Evolutionary conservation across 208 protist species (phyloP), one percentile per base, ranked within the genome.

Genomic region (Wallacemonas rigidus): DNA sequence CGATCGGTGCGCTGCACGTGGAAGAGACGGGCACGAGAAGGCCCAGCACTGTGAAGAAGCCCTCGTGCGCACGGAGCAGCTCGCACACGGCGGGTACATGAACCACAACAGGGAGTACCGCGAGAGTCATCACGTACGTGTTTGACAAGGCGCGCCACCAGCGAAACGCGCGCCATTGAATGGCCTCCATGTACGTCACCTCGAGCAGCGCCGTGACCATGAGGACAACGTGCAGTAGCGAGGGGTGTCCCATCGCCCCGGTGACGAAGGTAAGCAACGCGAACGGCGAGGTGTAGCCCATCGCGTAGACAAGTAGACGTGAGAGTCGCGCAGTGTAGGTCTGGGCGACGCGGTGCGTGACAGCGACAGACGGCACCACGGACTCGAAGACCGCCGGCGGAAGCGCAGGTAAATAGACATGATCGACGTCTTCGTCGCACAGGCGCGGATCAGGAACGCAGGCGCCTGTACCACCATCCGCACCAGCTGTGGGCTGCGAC

Each of bases 201-300:
- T 76, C 72, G 67, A 86, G 12, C 60, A 86, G 40, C 3, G 69
- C 81, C 41, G 47, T 56, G 55, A 81, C 26, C 8, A 79, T 51
- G 5, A 75, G 55, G 0, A 74, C 9, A 12, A 78, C 55, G 72
- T 73, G 78, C 45, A 79, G 58, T 12, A 86, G 12, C 39, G 73
- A 86, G 1, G 81, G 75, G 17, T 17, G 14, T 6, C 62, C 68
- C 1, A 61, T 26, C 51, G 76, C 74, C 47, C 76, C 81, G 9
- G 71, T 15, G 17, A 71, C 61, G 67, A 86, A 79, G 3, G 81
- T 76, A 36, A 79, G 69, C 17, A 86, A 12, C 12, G 76, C 67
- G 26, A 86, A 63, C 12, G 81, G 81, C 9, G 57, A 69, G 36
- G 57, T 61, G 54, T 73, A 81, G 17, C 65, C 72, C 4, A 81